Evolutionary conservation across 306 rosid species (phyloP), one percentile per base, ranked within the genome.

Genomic region (Glycine soja): DNA sequence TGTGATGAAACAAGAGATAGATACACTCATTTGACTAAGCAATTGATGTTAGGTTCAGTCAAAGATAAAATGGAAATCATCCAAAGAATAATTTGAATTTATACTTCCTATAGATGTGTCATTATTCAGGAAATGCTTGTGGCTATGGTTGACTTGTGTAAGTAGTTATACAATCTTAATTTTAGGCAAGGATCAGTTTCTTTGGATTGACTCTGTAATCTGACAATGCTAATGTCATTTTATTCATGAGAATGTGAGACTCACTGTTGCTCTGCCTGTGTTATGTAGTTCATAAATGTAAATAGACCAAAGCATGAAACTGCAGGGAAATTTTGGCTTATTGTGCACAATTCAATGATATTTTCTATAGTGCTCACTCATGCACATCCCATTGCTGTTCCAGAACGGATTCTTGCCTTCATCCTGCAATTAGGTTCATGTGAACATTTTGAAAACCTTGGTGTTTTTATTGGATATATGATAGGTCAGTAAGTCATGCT

Each of bases 261-360:
- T 19, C 32, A 58, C 36, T 10, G 36, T 3, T 58, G 36, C 7
- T 58, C 36, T 38, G 42, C 42, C 6, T 3, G 0, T 42, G 46
- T 42, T 59, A 10, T 24, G 8, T 40, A 59, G 40, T 42, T 42
- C 4, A 10, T 59, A 24, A 59, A 59, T 57, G 7, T 10, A 24
- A 4, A 59, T 10, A 12, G 1, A 58, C 36, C 65, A 19, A 58
- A 58, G 36, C 38, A 58, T 58, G 38, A 58, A 58, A 58, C 14
- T 10, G 34, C 14, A 18, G 12, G n/a, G 38, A 58, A 58, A 9
- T 57, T 57, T 57, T 18, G 2, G 36, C 34, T 18, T 56, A 83
- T 83, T 12, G 97, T 87, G 73, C 99, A 95, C 85, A 86, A 86
- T 57, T 89, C 96, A 14, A 89, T 79, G 84, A 88, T 95, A 77